phyloP scores from a whole-genome alignment of 768 basidiomycete genomes.

The Leccinum broughii region DNA sequence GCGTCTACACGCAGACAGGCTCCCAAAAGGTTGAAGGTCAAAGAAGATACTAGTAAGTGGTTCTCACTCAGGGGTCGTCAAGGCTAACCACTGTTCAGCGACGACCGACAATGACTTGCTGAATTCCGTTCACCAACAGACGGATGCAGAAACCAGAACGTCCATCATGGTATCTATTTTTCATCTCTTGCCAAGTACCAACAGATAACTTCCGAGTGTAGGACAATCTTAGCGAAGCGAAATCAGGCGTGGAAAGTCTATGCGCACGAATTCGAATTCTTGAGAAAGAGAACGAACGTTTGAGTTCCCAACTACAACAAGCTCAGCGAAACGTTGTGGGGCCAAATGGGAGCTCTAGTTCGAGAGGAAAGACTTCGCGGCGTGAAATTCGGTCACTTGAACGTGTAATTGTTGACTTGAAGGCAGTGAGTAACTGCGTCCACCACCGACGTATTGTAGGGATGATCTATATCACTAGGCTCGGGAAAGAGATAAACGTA shows the following conservation, averaged over 20 bases:
- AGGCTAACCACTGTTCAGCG: neutral
- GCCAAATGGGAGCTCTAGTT: neutral
- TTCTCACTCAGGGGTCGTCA: too few species aligned
- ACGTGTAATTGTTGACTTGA: slow-evolving; percentile 1
- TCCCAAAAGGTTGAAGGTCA: slow-evolving; percentile 1
- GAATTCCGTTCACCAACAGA: neutral
- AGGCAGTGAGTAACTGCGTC: slow-evolving; percentile 3
- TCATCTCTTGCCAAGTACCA: neutral
- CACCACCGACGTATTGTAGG: neutral
- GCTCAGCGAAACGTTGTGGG: neutral
- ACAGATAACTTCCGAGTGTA: neutral
- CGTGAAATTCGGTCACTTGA: slow-evolving; percentile 16
- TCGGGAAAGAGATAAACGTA: slow-evolving; percentile 14
- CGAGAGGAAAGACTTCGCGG: neutral
- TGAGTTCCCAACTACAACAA: slow-evolving; percentile 9
- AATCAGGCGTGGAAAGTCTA: slow-evolving; percentile 13
- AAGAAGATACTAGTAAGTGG: slow-evolving; percentile 1
- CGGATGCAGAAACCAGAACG: neutral
- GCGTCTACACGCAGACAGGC: slow-evolving; percentile 4
- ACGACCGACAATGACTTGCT: slow-evolving; percentile 1
- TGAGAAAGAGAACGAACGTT: slow-evolving; percentile 2
- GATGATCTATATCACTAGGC: slow-evolving; percentile 6
- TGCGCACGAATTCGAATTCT: slow-evolving; percentile 12
- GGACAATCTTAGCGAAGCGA: slow-evolving; percentile 7
- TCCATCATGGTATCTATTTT: slow-evolving; percentile 13